phyloP scores from a whole-genome alignment of 257 asterid genomes.

The Vinca minor region DNA sequence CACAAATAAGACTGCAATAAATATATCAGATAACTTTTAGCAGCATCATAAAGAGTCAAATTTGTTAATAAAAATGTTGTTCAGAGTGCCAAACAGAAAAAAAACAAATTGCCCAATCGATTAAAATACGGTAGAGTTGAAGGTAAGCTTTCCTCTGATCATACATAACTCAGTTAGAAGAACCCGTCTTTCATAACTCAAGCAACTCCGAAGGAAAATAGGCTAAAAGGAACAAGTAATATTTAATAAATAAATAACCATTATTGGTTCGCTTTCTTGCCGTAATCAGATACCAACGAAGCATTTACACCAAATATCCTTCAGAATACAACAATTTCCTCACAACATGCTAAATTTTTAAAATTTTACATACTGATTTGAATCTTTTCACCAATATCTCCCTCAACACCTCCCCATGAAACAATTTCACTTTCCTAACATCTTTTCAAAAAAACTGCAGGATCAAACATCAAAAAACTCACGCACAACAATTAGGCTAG shows the following conservation, averaged over 20 bases:
- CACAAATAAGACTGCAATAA: background rate
- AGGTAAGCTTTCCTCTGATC: background rate
- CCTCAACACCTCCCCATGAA: background rate
- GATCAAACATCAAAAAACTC: constrained; percentile 6
- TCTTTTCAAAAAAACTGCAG: background rate
- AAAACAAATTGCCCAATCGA: background rate
- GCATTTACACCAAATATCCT: background rate
- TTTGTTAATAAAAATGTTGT: background rate
- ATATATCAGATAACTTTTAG: background rate
- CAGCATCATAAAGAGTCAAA: background rate
- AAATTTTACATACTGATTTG: background rate
- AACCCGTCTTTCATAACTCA: background rate
- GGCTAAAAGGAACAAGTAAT: background rate
- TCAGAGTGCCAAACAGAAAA: background rate
- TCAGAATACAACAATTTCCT: background rate
- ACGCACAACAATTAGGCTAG: background rate
- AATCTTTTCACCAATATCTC: background rate
- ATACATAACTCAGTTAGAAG: background rate
- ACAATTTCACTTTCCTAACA: background rate
- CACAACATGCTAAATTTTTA: background rate
- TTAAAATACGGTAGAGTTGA: background rate
- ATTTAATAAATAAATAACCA: background rate
- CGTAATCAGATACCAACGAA: background rate
- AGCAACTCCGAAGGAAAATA: background rate
- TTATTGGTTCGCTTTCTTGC: background rate